Evolutionary conservation across 2,329 filamentous ascomycete species (phyloP).

Genomic region (Ceratocystis eucalypticola): DNA sequence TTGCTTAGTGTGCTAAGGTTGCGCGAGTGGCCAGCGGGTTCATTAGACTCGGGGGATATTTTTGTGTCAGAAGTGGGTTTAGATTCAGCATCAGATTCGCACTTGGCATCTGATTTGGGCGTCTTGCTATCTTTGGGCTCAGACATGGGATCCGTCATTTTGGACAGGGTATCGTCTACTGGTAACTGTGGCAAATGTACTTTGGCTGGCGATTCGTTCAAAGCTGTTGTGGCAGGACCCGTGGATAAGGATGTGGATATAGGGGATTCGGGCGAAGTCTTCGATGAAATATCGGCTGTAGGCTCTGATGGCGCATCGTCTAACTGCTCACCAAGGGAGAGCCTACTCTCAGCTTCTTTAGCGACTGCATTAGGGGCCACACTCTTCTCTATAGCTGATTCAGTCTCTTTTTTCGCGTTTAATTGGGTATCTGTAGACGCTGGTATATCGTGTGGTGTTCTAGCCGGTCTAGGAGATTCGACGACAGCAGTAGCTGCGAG

Average conservation of each 20-base stretch:
- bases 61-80: not conserved
- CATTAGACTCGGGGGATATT: not conserved
- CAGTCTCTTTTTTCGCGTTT: not conserved
- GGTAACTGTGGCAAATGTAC: too few relatives aligned
- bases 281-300: not conserved
- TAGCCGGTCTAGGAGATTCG: not conserved
- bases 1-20: constrained; percentile 17
- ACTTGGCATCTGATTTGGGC: not conserved
- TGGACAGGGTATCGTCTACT: not conserved
- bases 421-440: not conserved
- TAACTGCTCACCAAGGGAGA: not conserved
- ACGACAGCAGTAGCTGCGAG: not conserved
- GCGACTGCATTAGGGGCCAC: not conserved
- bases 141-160: not conserved
- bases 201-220: not conserved
- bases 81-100: not conserved
- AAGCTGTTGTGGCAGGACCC: not conserved
- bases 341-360: not conserved
- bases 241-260: not conserved
- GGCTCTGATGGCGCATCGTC: not conserved
- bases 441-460: too few relatives aligned
- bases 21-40: constrained; percentile 10
- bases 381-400: not conserved
- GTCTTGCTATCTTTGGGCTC: not conserved
- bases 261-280: not conserved